Evolutionary conservation across 768 basidiomycete genomes (phyloP), one percentile per base, ranked within the genome.

Genomic region (Termitomyces sp.): DNA sequence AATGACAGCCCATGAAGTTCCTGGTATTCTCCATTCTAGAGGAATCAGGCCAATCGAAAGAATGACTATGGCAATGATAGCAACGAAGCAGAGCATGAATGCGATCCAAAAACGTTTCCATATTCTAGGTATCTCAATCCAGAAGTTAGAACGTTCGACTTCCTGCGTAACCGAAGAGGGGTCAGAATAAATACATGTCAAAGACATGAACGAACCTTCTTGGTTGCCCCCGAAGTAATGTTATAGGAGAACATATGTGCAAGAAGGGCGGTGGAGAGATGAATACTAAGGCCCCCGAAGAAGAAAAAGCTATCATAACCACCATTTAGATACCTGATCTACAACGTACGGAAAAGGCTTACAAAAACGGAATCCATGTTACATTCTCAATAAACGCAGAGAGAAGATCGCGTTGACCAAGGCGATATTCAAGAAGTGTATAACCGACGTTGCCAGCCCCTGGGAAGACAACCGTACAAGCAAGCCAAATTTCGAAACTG

Each of bases 61-160:
- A 28, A 93, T 60, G 54, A 83, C 67, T 66, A 92, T 85, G 43
- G 67, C 74, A 9, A 70, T 76, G 57, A 86, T 74, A 11, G 74
- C 58, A 17, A 76, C 53, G 60, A 83, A 72, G 45, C 80, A 84
- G 21, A 89, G 53, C 19, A 79, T 54, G 58, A 90, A 76, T 42
- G 81, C 79, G 45, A 82, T 63, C 77, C 87, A 84, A 73, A 90
- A 95, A 3, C 91, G 85, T 59, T 83, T 83, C 64, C 87, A 73
- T 65, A 95, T 93, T 54, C 82, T 81, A 1, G 93, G 93, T 12
- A 93, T 83, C 68, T 96, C 93, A 53, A 88, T 81, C 81, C 89
- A 93, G 76, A 96, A 93, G 66, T 93, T 94, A 5, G 88, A 90
- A 46, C 82, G 78, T 69, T 93, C 87, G 40, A 94, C 90, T 69